Conservation (phyloP, 495 filamentous ascomycete genomes). For the Penicillium fimorum region DNA sequence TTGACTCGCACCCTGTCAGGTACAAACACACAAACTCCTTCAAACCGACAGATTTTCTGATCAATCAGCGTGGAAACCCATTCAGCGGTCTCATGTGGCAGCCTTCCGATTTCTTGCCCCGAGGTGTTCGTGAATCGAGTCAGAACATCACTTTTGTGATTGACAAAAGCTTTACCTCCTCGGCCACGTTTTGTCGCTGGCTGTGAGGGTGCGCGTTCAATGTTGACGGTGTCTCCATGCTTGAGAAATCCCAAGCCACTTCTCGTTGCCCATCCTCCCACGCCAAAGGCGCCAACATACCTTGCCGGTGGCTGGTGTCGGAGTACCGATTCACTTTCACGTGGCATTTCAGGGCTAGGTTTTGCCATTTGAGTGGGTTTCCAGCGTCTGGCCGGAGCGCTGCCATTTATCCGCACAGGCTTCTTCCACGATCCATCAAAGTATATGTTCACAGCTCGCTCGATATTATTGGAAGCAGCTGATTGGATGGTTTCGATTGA, state of each 20-base stretch:
- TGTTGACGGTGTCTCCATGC: slow-evolving; percentile 74
- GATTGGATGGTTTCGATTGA: slow-evolving; percentile 51
- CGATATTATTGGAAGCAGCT: slow-evolving; percentile 61
- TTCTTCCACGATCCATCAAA: slow-evolving; percentile 91
- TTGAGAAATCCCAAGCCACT: slow-evolving; percentile 71
- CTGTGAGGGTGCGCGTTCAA: slow-evolving; percentile 80
- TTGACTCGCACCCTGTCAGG: slow-evolving; percentile 83
- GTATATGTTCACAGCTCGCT: slow-evolving; percentile 78
- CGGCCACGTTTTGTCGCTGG: slow-evolving; percentile 52
- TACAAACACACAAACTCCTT: slow-evolving; percentile 85
- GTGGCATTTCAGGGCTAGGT: neutral
- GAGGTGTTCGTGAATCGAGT: slow-evolving; percentile 85
- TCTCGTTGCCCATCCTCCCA: slow-evolving; percentile 86
- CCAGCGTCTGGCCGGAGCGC: slow-evolving; percentile 13
- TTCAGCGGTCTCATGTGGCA: slow-evolving; percentile 86
- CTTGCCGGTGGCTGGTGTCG: slow-evolving; percentile 58
- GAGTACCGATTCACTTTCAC: slow-evolving; percentile 16
- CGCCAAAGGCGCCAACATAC: slow-evolving; percentile 91
- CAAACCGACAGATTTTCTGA: slow-evolving; percentile 84
- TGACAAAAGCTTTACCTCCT: slow-evolving; percentile 49
- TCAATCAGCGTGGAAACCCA: slow-evolving; percentile 95
- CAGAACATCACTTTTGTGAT: slow-evolving; percentile 72
- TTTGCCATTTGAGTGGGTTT: slow-evolving; percentile 10
- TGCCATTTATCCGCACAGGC: slow-evolving; percentile 14
- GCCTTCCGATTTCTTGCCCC: slow-evolving; percentile 81